Evolutionary conservation across 2,329 filamentous ascomycete species (phyloP), one percentile per base, ranked within the genome.

Genomic region (Nigrospora sphaerica): DNA sequence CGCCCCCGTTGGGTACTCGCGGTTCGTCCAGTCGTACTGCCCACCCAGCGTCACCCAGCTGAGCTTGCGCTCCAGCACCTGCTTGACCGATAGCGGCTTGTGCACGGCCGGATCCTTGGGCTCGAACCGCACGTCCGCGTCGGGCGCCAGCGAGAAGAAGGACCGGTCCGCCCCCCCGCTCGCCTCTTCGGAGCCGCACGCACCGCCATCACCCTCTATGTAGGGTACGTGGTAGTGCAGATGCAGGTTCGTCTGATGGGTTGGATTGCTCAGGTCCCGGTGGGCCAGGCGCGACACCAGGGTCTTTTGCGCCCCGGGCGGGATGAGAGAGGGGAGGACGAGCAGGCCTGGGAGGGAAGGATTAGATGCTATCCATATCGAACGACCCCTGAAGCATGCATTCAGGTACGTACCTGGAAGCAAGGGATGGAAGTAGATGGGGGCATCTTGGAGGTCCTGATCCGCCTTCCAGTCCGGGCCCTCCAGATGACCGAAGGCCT

Each of bases 41-140:
- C 90, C 92, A 42, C 93, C 93, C 3, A 98, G 78, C 0, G 92
- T 97, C 37, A 95, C 80, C 93, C 93, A 98, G 55, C 92, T 88
- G 19, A 97, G 77, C 51, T 88, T 91, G 52, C 84, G 86, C 47
- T 83, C 79, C 38, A 97, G 73, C 31, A 92, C 80, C 58, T 84
- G 83, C 42, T 78, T 72, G 45, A 86, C 72, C 2, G 79, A 76
- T 11, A 96, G 71, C 3, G 88, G 75, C 50, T 84, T 87, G 66
- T 96, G 91, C n/a, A 90, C 67, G 0, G 64, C 53, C 0, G 86
- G 73, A 57, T 95, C 82, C 46, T 86, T 86, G 7, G 92, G 88
- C 23, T 52, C 62, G 57, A 85, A 81, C 35, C 70, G 71, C 51
- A 80, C 78, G 0, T 76, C 73, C 12, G 70, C 66, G 31, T 72